Evolutionary conservation across 2,329 filamentous ascomycete species (phyloP).

Genomic region (Botrytis hyacinthi): DNA sequence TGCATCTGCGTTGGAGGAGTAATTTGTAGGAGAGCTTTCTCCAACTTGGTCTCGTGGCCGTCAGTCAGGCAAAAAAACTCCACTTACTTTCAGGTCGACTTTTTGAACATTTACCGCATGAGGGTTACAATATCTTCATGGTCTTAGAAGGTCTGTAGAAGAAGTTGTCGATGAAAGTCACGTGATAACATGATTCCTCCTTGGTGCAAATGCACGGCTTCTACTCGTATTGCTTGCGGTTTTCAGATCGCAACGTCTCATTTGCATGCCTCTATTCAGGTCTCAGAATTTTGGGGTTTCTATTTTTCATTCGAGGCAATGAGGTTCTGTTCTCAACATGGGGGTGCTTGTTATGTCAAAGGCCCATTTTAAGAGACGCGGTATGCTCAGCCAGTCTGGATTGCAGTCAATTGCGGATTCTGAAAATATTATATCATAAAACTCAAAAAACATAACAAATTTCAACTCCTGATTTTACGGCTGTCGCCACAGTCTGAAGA

Average conservation of each 20-base stretch:
- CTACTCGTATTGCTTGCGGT: not conserved
- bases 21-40: not conserved
- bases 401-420: not conserved
- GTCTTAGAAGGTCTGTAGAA: not conserved
- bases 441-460: not conserved
- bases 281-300: not conserved
- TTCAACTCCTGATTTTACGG: too few relatives aligned
- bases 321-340: not conserved
- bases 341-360: not conserved
- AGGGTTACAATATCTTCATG: not conserved
- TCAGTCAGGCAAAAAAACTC: not conserved
- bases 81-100: not conserved
- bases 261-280: not conserved
- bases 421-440: not conserved
- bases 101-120: not conserved
- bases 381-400: not conserved
- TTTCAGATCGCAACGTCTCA: not conserved
- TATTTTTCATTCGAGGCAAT: not conserved
- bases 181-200: not conserved
- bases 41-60: not conserved
- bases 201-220: not conserved
- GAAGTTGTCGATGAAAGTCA: rapidly evolving
- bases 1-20: not conserved
- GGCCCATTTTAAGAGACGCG: not conserved
- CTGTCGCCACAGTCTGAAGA: too few relatives aligned